phyloP scores from a whole-genome alignment of 345 rosid genomes.

The Mallotus nudiflorus region DNA sequence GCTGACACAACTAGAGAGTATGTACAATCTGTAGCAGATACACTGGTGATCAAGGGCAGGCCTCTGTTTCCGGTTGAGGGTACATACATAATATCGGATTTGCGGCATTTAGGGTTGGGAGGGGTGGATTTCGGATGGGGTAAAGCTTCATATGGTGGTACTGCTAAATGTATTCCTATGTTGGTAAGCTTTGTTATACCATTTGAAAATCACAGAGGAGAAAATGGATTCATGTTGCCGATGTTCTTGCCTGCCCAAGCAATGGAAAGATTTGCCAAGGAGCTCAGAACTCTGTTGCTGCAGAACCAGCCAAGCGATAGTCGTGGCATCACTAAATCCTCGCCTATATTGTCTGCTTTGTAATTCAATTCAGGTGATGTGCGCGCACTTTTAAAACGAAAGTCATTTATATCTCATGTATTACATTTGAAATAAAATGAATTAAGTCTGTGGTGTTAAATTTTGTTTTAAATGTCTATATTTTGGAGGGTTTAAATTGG shows the following conservation, averaged over 20 bases:
- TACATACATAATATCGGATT: slow-evolving; percentile 2
- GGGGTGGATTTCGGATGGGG: slow-evolving; percentile 39
- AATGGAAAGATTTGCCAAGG: slow-evolving; percentile 28
- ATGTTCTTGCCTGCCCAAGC: slow-evolving; percentile 20
- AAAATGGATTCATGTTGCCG: slow-evolving; percentile 21
- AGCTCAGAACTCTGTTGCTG: slow-evolving; percentile 1
- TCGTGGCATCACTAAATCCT: too few species aligned
- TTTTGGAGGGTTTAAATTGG: too few species aligned
- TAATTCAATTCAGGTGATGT: too few species aligned
- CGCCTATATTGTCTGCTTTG: too few species aligned
- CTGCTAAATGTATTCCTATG: background rate
- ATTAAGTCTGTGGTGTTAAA: too few species aligned
- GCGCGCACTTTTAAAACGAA: too few species aligned
- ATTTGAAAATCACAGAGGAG: slow-evolving; percentile 17
- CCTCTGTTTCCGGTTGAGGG: background rate
- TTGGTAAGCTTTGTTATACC: background rate
- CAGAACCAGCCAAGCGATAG: too few species aligned
- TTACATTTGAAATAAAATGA: too few species aligned
- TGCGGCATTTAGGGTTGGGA: background rate
- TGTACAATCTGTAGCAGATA: slow-evolving; percentile 16
- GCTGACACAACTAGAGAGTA: slow-evolving; percentile 28
- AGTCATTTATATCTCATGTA: too few species aligned
- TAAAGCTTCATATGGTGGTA: slow-evolving; percentile 22
- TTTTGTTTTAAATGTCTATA: too few species aligned
- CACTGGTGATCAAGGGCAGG: slow-evolving; percentile 15